Conservation (phyloP, 805 yeast genomes). For the Metschnikowia koreensis region DNA sequence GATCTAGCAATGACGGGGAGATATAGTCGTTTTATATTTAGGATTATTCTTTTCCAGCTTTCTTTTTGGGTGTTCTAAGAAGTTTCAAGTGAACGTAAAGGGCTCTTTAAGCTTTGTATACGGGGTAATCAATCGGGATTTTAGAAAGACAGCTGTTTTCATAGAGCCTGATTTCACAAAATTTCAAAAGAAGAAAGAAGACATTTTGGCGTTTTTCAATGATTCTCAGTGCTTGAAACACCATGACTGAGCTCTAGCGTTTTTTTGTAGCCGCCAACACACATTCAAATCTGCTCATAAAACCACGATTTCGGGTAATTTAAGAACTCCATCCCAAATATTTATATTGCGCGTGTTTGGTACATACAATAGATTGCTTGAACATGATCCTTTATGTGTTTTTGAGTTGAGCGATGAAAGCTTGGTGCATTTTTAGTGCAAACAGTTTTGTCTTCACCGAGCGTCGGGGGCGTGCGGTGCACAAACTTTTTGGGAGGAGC, state of each 20-base stretch:
- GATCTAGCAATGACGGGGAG: too few relatives aligned
- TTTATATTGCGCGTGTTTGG: neutral
- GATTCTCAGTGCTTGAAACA: neutral
- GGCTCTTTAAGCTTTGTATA: too few relatives aligned
- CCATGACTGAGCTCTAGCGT: neutral
- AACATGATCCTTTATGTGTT: conserved; percentile 26
- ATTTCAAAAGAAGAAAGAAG: too few relatives aligned
- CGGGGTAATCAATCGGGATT: too few relatives aligned
- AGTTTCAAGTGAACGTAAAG: too few relatives aligned
- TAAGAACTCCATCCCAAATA: neutral
- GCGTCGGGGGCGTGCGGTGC: conserved; percentile 20
- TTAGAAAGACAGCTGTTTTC: too few relatives aligned
- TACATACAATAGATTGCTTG: conserved; percentile 44
- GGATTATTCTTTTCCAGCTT: too few relatives aligned
- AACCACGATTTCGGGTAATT: neutral
- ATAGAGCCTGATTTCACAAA: too few relatives aligned
- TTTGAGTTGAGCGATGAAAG: neutral
- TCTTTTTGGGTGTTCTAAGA: too few relatives aligned
- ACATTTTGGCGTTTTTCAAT: too few relatives aligned
- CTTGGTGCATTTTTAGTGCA: neutral
- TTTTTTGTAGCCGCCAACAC: neutral
- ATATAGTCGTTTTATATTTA: too few relatives aligned
- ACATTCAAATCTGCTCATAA: neutral
- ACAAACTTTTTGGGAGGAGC: conserved; percentile 5
- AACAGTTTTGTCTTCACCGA: conserved; percentile 16